Conservation (phyloP, 1,139 yeast genomes). For the Magnusiomyces magnusii region DNA sequence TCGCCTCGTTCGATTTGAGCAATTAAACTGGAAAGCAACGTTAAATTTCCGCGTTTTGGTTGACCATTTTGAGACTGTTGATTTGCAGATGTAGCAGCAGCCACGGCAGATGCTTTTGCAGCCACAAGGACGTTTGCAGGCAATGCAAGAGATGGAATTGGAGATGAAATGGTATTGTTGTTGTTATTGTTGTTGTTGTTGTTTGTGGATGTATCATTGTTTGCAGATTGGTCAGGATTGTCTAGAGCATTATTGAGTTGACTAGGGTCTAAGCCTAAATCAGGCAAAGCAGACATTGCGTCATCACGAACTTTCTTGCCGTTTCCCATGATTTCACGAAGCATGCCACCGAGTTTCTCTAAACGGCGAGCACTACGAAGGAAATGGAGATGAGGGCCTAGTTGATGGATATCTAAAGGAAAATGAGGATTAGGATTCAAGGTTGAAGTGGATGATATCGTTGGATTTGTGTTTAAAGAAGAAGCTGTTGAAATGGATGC, state of each 20-base stretch:
- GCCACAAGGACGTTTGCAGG: too few relatives aligned
- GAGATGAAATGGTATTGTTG: too few relatives aligned
- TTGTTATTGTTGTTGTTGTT: background rate
- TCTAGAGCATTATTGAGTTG: conserved; percentile 10
- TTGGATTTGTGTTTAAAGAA: background rate
- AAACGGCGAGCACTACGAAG: conserved; percentile 73
- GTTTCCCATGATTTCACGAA: conserved; percentile 58
- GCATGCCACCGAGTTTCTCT: conserved; percentile 79
- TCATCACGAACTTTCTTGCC: conserved; percentile 74
- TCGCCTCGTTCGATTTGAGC: conserved; percentile 46
- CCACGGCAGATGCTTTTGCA: too few relatives aligned
- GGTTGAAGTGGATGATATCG: background rate
- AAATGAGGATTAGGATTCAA: background rate
- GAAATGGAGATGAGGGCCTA: conserved; percentile 58
- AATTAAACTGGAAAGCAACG: conserved; percentile 77
- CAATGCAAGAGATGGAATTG: too few relatives aligned
- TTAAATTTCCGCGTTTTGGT: conserved; percentile 37
- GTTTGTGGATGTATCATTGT: background rate
- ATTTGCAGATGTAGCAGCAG: too few relatives aligned
- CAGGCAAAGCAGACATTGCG: conserved; percentile 82
- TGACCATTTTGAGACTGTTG: background rate
- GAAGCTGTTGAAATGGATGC: background rate
- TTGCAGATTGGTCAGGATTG: conserved; percentile 9
- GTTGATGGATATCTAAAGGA: background rate
- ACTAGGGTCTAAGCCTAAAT: conserved; percentile 25